Percentiles rank a stretch among this genome's conserved stretches.
These are phyloP conservation scores for Suhomyces sp. DNA, from an alignment of 805 yeast species.

Conservation along the genomic window DNA sequence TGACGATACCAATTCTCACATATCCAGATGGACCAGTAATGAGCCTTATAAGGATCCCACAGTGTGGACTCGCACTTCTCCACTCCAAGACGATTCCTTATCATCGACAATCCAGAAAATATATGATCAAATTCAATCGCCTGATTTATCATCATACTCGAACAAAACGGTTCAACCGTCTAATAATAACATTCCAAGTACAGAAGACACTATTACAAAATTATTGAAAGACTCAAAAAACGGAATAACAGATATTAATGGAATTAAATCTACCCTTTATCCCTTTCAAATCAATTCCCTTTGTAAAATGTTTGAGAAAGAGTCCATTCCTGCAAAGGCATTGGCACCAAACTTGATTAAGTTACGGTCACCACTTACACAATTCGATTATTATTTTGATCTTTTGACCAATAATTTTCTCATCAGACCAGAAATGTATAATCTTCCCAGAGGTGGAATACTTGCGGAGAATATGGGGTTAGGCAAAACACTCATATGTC, in stretches of 20 bases:
- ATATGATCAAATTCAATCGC: slow-evolving; percentile 36
- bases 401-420: slow-evolving; percentile 27
- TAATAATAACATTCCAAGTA: slow-evolving; percentile 6
- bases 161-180: slow-evolving; percentile 6
- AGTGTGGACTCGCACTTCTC: too few species aligned
- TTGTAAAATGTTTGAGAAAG: slow-evolving; percentile 58
- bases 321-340: slow-evolving; percentile 32
- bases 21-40: slow-evolving; percentile 32
- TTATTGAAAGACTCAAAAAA: slow-evolving; percentile 9
- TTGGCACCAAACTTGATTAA: slow-evolving; percentile 36
- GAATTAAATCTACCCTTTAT: slow-evolving; percentile 52
- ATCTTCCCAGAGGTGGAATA: slow-evolving; percentile 59
- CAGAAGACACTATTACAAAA: slow-evolving; percentile 19
- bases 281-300: slow-evolving; percentile 62
- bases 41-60: slow-evolving; percentile 7
- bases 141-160: slow-evolving; percentile 20
- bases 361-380: slow-evolving; percentile 17
- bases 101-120: slow-evolving; percentile 25
- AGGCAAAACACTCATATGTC: slow-evolving; percentile 62
- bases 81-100: slow-evolving; percentile 7
- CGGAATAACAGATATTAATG: slow-evolving; percentile 21
- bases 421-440: slow-evolving; percentile 40
- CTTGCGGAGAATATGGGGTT: slow-evolving; percentile 70
- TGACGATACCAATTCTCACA: slow-evolving; percentile 19
- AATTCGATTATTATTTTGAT: slow-evolving; percentile 36